Evolutionary conservation across 2,329 filamentous ascomycete genomes (phyloP).

Genomic region (Fusarium fracticaudum): DNA sequence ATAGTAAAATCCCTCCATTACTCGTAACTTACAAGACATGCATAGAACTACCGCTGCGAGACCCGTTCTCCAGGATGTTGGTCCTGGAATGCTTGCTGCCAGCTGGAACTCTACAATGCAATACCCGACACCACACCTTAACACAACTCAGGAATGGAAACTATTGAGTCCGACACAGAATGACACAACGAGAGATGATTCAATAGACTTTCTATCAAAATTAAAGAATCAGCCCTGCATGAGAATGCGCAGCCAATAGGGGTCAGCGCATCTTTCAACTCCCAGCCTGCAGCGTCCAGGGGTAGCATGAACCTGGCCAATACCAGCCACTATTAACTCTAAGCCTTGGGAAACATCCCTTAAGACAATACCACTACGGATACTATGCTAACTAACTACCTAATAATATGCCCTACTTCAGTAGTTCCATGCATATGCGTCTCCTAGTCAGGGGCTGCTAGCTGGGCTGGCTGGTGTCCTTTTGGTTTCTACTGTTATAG

Average conservation of each 20-base stretch:
- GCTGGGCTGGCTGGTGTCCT: neutral
- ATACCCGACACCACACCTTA: slow-evolving; percentile 12
- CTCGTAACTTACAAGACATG: slow-evolving; percentile 13
- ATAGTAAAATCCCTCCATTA: neutral
- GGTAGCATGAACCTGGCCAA: slow-evolving; percentile 17
- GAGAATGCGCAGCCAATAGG: neutral
- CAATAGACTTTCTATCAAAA: neutral
- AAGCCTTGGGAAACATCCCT: slow-evolving; percentile 9
- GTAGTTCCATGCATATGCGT: slow-evolving; percentile 14
- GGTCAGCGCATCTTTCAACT: neutral
- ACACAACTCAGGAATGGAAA: slow-evolving; percentile 22
- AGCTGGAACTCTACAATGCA: neutral
- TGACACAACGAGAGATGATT: slow-evolving; percentile 8
- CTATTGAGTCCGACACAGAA: neutral
- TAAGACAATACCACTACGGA: neutral
- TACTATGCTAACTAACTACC: neutral
- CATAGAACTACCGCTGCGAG: neutral
- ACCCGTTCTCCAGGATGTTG: slow-evolving; percentile 17
- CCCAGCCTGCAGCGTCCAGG: slow-evolving; percentile 26
- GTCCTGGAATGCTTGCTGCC: slow-evolving; percentile 20
- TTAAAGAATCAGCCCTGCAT: neutral
- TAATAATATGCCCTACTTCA: slow-evolving; percentile 20
- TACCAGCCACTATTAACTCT: neutral
- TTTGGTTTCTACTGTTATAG: slow-evolving; percentile 3
- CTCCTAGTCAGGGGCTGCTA: slow-evolving; percentile 35